Evolutionary conservation across 1,284 basidiomycete species (phyloP).

Genomic region (Baeospora myosura): DNA sequence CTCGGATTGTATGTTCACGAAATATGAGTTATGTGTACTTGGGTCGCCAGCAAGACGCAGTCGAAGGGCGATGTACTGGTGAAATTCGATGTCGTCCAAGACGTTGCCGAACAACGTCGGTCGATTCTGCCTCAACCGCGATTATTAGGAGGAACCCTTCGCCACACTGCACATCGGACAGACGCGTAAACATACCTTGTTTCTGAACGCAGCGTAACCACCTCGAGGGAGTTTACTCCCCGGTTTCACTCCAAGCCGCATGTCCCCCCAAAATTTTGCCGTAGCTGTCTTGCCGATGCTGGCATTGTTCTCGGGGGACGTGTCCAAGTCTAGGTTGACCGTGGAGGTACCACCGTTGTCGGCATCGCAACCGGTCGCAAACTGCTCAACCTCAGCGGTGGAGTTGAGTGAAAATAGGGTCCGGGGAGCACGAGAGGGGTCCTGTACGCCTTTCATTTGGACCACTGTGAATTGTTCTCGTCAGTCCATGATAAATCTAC

Average conservation of each 20-base stretch:
- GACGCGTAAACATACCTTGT: slow-evolving; percentile 52
- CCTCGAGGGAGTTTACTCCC: slow-evolving; percentile 55
- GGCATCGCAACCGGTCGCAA: slow-evolving; percentile 71
- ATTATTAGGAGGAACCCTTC: no score
- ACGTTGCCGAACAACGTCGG: slow-evolving; percentile 66
- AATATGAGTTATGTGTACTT: slow-evolving; percentile 70
- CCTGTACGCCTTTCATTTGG: slow-evolving; percentile 66
- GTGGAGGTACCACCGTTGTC: slow-evolving; percentile 85
- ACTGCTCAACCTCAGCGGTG: slow-evolving; percentile 47
- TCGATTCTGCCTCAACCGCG: slow-evolving; percentile 4
- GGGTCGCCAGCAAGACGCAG: slow-evolving; percentile 67
- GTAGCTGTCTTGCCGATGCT: slow-evolving; percentile 37
- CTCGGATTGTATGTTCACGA: slow-evolving; percentile 84
- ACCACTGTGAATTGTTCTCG: no score
- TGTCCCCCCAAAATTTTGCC: slow-evolving; percentile 69
- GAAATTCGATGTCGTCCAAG: slow-evolving; percentile 72
- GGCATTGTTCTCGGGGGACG: slow-evolving; percentile 32
- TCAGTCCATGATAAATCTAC: no score
- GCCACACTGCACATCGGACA: no score
- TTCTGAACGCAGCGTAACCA: slow-evolving; percentile 83
- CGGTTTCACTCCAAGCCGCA: slow-evolving; percentile 58
- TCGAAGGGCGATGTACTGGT: slow-evolving; percentile 73
- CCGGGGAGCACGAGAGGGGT: slow-evolving; percentile 47
- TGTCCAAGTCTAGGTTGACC: slow-evolving; percentile 58
- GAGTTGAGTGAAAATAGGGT: slow-evolving; percentile 60